phyloP scores from a whole-genome alignment of 176 grass and related monocot genomes.

The Oryza rufipogon region DNA sequence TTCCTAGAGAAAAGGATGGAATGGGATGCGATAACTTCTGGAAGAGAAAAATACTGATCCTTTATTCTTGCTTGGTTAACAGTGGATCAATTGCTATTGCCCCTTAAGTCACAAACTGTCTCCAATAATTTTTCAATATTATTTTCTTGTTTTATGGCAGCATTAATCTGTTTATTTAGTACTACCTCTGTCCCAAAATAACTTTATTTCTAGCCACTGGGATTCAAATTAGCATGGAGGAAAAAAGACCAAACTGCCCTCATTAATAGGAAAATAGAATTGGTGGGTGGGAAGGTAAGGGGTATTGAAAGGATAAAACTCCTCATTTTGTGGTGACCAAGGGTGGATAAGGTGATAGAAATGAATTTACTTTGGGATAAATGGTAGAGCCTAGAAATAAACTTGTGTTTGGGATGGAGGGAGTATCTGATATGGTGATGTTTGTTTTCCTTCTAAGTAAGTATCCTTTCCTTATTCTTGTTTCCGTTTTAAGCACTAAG shows the following conservation, averaged over 20 bases:
- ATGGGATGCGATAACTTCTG: not conserved
- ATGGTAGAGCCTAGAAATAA: too few species aligned
- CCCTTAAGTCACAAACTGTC: not conserved
- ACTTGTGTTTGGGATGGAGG: too few species aligned
- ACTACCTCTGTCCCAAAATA: too few species aligned
- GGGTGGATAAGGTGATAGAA: too few species aligned
- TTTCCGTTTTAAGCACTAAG: not conserved
- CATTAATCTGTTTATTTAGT: not conserved
- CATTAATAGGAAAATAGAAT: too few species aligned
- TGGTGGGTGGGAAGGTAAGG: too few species aligned
- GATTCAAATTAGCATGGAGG: too few species aligned
- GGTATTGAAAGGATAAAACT: too few species aligned
- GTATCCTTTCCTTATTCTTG: not conserved
- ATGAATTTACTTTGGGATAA: too few species aligned
- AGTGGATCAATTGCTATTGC: not conserved
- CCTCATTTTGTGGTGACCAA: too few species aligned
- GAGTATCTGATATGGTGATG: not conserved
- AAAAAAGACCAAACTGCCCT: too few species aligned
- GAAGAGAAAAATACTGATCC: not conserved
- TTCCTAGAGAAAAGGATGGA: not conserved
- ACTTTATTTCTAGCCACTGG: too few species aligned
- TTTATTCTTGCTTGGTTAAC: not conserved
- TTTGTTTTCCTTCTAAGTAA: slow-evolving; percentile 15
- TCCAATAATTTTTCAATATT: not conserved
- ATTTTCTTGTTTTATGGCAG: not conserved